These are phyloP conservation scores for Fusarium irregulare DNA, from an alignment of 2,329 filamentous ascomycete genomes.

Conservation along the genomic window DNA sequence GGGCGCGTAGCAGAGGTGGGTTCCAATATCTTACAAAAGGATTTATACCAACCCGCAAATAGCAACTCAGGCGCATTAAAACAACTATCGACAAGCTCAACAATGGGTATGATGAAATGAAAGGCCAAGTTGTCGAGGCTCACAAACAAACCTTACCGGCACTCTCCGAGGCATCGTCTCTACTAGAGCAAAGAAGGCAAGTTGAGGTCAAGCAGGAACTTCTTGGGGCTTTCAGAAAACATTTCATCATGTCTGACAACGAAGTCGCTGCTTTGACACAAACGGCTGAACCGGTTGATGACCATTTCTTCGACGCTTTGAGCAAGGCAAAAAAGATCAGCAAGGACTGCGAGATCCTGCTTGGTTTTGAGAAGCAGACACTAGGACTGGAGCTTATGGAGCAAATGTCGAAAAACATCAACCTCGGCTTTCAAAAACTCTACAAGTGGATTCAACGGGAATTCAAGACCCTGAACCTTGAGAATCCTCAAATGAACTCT, in stretches of 20 bases:
- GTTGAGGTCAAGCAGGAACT: conserved; percentile 84
- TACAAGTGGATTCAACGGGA: conserved; percentile 96
- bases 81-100: conserved; percentile 82
- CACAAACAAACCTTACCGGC: conserved; percentile 79
- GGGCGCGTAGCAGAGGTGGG: conserved; percentile 86
- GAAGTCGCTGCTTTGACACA: conserved; percentile 82
- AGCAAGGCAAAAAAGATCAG: conserved; percentile 86
- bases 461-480: conserved; percentile 90
- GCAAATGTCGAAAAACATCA: conserved; percentile 85
- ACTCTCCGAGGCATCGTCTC: conserved; percentile 78
- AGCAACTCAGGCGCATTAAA: conserved; percentile 91
- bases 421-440: conserved; percentile 92
- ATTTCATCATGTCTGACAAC: conserved; percentile 87
- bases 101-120: conserved; percentile 82
- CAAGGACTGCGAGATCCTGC: conserved; percentile 86
- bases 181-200: conserved; percentile 78
- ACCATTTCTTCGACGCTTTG: conserved; percentile 83
- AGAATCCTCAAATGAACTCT: conserved; percentile 91
- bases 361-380: conserved; percentile 90
- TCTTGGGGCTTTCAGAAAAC: conserved; percentile 78
- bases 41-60: conserved; percentile 46
- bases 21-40: conserved; percentile 13
- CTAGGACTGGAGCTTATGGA: conserved; percentile 93
- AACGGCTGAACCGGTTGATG: conserved; percentile 83
- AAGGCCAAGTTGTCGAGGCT: conserved; percentile 78